Base-by-base conservation (phyloP, 495 filamentous ascomycete genomes). In the Penicillium steckii region DNA sequence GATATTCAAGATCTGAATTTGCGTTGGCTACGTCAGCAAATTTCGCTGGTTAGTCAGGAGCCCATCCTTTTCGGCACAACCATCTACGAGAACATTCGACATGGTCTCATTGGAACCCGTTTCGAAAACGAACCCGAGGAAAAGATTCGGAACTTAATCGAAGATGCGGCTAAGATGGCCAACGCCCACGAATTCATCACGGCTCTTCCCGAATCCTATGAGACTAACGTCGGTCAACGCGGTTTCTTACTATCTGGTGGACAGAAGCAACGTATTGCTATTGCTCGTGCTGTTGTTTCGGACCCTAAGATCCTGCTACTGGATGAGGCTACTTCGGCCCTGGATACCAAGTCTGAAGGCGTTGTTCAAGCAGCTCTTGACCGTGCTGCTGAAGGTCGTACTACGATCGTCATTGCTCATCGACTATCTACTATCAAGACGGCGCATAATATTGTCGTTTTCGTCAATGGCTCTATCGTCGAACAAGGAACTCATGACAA, bases 321-420 rank as follows among this genome's bases (percentile, higher is more conserved):
- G 13, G 94, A 98, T 61, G 94, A 98, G 69, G 94, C 94, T 18
- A 98, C 94, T 1, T 90, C 86, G 24, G 91, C 91, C 2, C 78
- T 98, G n/a, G 94, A 98, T 67, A 96, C 94, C 43, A 94, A 91
- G 63, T 91, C 89, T 12, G 94, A 98, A 72, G 90, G 90, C 26
- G 88, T 96, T 4, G 94, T 98, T 0, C 94, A 98, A 70, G 89
- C 89, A 33, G 94, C 94, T 15, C 78, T 98, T 18, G 92, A 97
- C 59, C 85, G 80, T 41, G 94, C 91, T 30, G 82, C 91, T 10
- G 79, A 87, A 56, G 94, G 93, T n/a, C 83, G 94, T 22, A 98
- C 94, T 1, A 97, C 94, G 9, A 95, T 97, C 62, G 87, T 93
- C 8, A 97, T 98, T 62, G 95, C 94, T 22, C 94, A 98, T 68